Conservation (phyloP, 2,329 filamentous ascomycete genomes). For the Hypoxylon sp. region DNA sequence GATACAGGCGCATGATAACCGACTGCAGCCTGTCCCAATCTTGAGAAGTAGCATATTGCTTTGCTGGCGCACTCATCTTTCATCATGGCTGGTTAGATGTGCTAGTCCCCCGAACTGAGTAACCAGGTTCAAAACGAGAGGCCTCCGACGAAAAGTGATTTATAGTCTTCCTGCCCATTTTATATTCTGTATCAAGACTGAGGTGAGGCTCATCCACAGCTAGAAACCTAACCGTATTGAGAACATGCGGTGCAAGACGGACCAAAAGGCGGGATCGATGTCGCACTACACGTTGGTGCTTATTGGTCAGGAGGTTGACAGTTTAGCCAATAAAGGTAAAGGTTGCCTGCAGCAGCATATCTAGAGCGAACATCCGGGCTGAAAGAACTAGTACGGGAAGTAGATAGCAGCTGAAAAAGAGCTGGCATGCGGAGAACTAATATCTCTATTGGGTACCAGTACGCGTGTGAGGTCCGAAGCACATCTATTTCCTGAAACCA, state of each 20-base stretch:
- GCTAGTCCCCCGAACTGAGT: slow-evolving; percentile 22
- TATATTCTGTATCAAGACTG: slow-evolving; percentile 17
- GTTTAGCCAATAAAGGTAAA: slow-evolving; percentile 49
- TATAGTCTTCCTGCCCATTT: slow-evolving; percentile 37
- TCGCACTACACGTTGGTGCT: slow-evolving; percentile 30
- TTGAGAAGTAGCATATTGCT: slow-evolving; percentile 47
- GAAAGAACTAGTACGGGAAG: slow-evolving; percentile 46
- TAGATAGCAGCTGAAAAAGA: slow-evolving; percentile 51
- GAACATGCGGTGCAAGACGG: slow-evolving; percentile 41
- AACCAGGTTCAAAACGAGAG: slow-evolving; percentile 19
- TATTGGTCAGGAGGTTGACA: slow-evolving; percentile 46
- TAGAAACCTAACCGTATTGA: slow-evolving; percentile 22
- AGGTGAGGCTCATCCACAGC: slow-evolving; percentile 29
- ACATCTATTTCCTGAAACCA: slow-evolving; percentile 23
- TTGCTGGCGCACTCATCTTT: slow-evolving; percentile 44
- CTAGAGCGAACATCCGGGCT: slow-evolving; percentile 48
- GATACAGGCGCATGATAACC: slow-evolving; percentile 50
- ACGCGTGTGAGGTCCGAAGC: slow-evolving; percentile 27
- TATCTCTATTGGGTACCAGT: slow-evolving; percentile 47
- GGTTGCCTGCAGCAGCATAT: slow-evolving; percentile 47
- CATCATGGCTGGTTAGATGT: slow-evolving; percentile 43
- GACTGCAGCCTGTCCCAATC: slow-evolving; percentile 49
- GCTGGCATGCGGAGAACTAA: slow-evolving; percentile 49
- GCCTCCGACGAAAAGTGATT: slow-evolving; percentile 37
- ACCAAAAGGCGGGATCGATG: slow-evolving; percentile 46